Conservation (phyloP, 208 protist species). For the Crithidia bombi region DNA sequence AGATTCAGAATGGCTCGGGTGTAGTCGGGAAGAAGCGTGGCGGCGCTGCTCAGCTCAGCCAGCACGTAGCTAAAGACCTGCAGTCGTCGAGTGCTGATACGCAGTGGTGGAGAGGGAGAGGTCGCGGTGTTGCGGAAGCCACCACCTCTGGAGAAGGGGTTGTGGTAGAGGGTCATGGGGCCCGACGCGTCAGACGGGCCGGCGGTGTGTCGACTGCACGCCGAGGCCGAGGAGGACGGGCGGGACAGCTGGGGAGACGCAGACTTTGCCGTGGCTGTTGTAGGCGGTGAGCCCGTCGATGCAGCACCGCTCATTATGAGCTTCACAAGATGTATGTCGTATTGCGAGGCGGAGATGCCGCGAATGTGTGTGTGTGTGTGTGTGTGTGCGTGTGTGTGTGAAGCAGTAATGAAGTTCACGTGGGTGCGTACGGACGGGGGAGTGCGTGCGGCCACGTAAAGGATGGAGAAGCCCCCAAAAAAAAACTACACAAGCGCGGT, state of each 20-base stretch:
- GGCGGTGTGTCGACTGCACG: neutral
- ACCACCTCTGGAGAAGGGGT: neutral
- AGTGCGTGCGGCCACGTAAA: no score
- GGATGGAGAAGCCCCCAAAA: no score
- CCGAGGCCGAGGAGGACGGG: neutral
- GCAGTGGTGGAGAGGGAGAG: constrained; percentile 8
- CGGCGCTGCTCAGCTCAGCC: constrained; percentile 72
- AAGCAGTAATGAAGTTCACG: neutral
- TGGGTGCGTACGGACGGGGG: no score
- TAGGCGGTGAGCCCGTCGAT: neutral
- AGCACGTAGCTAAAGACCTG: constrained; percentile 69
- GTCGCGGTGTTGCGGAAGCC: neutral
- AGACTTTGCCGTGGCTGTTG: neutral
- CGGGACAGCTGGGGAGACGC: neutral
- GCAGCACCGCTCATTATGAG: neutral
- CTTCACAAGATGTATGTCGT: no score
- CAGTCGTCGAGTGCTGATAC: constrained; percentile 46
- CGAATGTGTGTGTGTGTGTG: neutral
- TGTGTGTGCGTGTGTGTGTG: neutral
- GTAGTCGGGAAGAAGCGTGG: constrained; percentile 71
- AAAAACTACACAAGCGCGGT: neutral
- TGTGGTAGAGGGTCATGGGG: constrained; percentile 11
- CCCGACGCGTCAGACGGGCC: neutral
- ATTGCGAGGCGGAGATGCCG: no score
- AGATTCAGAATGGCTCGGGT: constrained; percentile 57